Evolutionary conservation across 2,329 filamentous ascomycete species (phyloP), one percentile per base, ranked within the genome.

Genomic region (Scolecobasidium constrictum): DNA sequence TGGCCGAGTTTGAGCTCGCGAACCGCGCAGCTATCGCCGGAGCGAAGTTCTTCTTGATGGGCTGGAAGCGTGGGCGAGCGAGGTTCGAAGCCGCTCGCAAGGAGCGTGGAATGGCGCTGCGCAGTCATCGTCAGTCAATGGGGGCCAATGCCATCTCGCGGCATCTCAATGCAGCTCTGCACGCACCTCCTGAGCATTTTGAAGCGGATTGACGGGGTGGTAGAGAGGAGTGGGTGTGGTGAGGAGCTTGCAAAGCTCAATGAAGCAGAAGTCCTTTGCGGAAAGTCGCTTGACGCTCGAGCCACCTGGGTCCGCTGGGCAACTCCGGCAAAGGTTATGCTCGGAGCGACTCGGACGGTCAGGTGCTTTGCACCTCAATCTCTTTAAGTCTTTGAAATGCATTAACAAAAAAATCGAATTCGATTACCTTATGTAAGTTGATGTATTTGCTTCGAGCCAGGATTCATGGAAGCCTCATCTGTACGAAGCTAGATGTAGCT

Each of bases 71-170:
- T 60, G 60, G 71, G 66, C 58, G 73, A 61, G 71, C 66, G 61
- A 74, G 66, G 57, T 71, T 66, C 61, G 71, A 67, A 64, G 72
- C 34, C 20, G 45, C 73, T 68, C 74, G 73, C 62, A 77, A 70
- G 66, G 72, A 71, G 68, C 76, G 71, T 68, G 76, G 72, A 66
- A 81, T 67, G 68, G 75, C 77, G 73, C 77, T 81, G 58, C 50
- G 48, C 51, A 53, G 48, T 50, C 52, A 56, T 62, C 60, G 64
- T 60, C 53, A 45, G 48, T 47, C 43, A 43, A 47, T 9, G 37
- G 28, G 19, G 18, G 19, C 58, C 61, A 63, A 63, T 64, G 60
- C 59, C 47, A 23, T 48, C 53, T 46, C 45, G 15, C 17, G 41
- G 39, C 38, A 41, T 38, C 36, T 23, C 15, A 19, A 16, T 43